Evolutionary conservation across 176 grass and related monocot genomes (phyloP), one percentile per base, ranked within the genome.

Genomic region (Tillandsia leiboldiana): DNA sequence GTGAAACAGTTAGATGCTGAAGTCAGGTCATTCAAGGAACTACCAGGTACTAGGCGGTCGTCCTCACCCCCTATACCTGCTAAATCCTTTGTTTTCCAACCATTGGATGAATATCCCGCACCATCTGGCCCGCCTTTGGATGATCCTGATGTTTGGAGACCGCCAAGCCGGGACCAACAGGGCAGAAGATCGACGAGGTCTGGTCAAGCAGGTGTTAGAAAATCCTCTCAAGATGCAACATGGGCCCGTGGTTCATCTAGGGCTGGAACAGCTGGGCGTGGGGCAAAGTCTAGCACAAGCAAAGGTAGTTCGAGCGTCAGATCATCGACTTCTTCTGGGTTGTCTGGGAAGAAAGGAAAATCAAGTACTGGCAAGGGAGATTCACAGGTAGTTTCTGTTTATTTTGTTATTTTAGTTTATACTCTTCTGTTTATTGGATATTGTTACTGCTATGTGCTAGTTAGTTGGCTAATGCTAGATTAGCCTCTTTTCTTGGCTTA

Each of bases 51-150:
- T 12, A 84, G 82, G 79, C 66, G 94, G 42, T 81, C 89, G 63
- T 85, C 87, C 2, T 99, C 92, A 47, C 83, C 92, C 71, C 94
- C 94, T 66, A 99, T 99, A 70, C 87, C 73, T 49, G 72, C 88
- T 58, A 89, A 84, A 75, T 91, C 84, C 51, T 96, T 96, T 88
- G 57, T 78, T 84, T 96, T 96, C 80, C 92, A 96, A 78, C 92
- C 85, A 3, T 78, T 83, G 81, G 92, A 91, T 15, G 92, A 96
- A 64, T 96, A 96, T 73, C 94, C 94, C 27, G 82, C 89, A 50
- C 86, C 92, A 1, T 82, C 85, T 7, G 67, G 83, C 50, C 73
- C 87, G 51, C 74, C 84, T n/a, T 93, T 92, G 66, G 85, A 91
- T 70, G 88, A 91, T 80, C 88, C 88, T 82, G 92, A 89, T 67